Percentiles rank a stretch among this genome's conserved stretches.
phyloP scores from a whole-genome alignment of 2,329 filamentous ascomycete species.

The Juglanconis sp. region DNA sequence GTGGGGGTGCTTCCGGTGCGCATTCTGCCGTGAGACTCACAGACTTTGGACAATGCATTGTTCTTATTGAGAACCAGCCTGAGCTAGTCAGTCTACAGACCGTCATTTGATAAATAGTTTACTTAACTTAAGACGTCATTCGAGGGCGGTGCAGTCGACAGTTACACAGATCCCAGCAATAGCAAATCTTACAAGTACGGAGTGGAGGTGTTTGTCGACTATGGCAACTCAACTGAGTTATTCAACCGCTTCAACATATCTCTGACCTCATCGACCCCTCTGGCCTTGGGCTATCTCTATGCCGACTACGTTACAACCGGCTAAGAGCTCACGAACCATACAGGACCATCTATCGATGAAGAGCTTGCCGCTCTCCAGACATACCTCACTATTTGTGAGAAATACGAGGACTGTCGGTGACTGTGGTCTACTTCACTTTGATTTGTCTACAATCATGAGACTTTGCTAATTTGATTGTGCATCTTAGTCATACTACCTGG shows the following conservation, averaged over 20 bases:
- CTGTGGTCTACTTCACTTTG: not conserved
- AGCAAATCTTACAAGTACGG: not conserved
- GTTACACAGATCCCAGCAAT: not conserved
- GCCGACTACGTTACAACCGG: conserved; percentile 6
- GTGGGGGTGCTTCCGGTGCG: conserved; percentile 8
- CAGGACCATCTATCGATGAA: not conserved
- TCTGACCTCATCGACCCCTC: not conserved
- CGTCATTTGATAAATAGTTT: not conserved
- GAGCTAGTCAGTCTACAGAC: not conserved
- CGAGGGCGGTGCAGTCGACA: conserved; percentile 4
- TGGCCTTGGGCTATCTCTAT: not conserved
- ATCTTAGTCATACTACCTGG: conserved; percentile 28
- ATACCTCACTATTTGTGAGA: not conserved
- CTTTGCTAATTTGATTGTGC: not conserved
- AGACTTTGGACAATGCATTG: conserved; percentile 4
- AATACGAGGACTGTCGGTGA: conserved; percentile 2
- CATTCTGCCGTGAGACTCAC: conserved; percentile 10
- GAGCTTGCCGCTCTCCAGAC: not conserved
- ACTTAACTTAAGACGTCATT: not conserved
- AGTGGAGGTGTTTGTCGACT: not conserved
- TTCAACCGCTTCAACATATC: conserved; percentile 7
- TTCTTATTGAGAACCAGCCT: conserved; percentile 4
- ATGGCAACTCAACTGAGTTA: conserved; percentile 4
- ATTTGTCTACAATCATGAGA: too few species aligned
- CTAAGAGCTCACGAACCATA: not conserved